A percentile compares a stretch with the other conserved stretches of the same genome.
phyloP scores from a whole-genome alignment of 1,284 basidiomycete genomes.

The Rhodotorula glutinis region DNA sequence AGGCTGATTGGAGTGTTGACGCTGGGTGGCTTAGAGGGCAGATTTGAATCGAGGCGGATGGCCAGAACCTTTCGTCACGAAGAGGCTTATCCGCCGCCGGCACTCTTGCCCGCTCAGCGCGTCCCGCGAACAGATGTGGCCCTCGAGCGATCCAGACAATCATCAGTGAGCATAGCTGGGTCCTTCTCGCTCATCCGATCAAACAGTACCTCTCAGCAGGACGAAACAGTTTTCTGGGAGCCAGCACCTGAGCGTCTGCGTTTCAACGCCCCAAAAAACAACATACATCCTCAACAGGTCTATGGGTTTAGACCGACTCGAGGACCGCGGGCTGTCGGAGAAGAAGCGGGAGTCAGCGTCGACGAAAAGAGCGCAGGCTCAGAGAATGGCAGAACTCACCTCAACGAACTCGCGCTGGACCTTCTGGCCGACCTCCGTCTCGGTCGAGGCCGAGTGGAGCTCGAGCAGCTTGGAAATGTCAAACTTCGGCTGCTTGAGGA shows the following conservation, averaged over 20 bases:
- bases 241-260: conserved; percentile 5
- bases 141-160: too few relatives aligned
- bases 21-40: too few relatives aligned
- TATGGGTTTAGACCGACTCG: conserved; percentile 18
- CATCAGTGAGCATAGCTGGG: too few relatives aligned
- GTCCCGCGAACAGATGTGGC: too few relatives aligned
- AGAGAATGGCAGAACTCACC: not conserved
- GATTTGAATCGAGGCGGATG: too few relatives aligned
- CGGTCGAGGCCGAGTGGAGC: conserved; percentile 79
- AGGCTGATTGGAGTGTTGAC: too few relatives aligned
- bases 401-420: conserved; percentile 38
- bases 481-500: conserved; percentile 11
- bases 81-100: too few relatives aligned
- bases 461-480: conserved; percentile 52
- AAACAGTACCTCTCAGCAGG: too few relatives aligned
- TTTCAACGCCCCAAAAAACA: conserved; percentile 6
- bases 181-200: too few relatives aligned
- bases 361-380: conserved; percentile 18
- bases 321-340: conserved; percentile 20
- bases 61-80: too few relatives aligned
- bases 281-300: not conserved
- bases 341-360: conserved; percentile 4
- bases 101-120: too few relatives aligned
- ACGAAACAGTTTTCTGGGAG: not conserved
- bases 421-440: conserved; percentile 42